Conservation (phyloP, 306 rosid genomes). For the Rubus idaeus region DNA sequence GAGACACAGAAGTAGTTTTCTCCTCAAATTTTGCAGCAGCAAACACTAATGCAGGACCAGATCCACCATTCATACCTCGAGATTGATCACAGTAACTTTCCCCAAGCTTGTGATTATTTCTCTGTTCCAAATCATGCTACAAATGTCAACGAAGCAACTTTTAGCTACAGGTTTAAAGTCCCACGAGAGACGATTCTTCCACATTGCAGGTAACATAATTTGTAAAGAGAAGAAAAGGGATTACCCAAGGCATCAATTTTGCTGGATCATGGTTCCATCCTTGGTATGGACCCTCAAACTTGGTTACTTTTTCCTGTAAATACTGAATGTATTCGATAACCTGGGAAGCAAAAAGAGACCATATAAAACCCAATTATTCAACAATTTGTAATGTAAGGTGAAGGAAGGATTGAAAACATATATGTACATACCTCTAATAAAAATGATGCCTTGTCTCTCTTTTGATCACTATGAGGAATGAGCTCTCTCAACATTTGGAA, state of each 20-base stretch:
- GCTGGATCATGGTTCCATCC: constrained; percentile 72
- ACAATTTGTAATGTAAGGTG: neutral
- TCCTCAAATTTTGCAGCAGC: constrained; percentile 60
- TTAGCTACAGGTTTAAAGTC: neutral
- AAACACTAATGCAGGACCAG: constrained; percentile 60
- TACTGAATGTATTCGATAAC: constrained; percentile 91
- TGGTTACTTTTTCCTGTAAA: constrained; percentile 83
- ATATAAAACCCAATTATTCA: neutral
- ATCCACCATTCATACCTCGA: constrained; percentile 44
- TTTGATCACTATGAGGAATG: constrained; percentile 95
- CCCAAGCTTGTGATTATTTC: constrained; percentile 54
- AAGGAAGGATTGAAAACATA: neutral
- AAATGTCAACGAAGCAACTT: neutral
- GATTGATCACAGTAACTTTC: constrained; percentile 62
- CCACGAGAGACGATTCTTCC: neutral
- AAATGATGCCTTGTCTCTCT: constrained; percentile 98
- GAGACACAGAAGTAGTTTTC: constrained; percentile 48
- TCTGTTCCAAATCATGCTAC: constrained; percentile 39
- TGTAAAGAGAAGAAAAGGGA: constrained; percentile 15
- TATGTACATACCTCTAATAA: constrained; percentile 67
- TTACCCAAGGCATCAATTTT: constrained; percentile 78
- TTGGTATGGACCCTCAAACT: constrained; percentile 72
- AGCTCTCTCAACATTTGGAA: constrained; percentile 91
- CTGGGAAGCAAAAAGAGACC: constrained; percentile 38
- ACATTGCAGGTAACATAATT: constrained; percentile 11